A percentile compares a stretch with the other conserved stretches of the same genome.
phyloP scores from a whole-genome alignment of 164 flowering plant species.

The Stephania yunnanensis region DNA sequence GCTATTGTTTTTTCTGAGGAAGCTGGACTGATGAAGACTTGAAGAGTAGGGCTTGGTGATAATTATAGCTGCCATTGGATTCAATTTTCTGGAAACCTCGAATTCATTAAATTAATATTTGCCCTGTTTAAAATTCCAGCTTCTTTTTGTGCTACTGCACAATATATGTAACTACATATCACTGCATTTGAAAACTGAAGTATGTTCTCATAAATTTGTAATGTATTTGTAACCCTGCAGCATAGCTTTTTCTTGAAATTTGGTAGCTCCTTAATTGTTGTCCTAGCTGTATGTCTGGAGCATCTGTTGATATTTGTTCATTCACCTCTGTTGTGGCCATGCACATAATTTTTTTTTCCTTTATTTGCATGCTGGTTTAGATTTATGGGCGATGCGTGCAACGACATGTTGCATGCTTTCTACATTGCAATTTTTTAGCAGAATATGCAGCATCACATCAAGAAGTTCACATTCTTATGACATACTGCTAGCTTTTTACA shows the following conservation, averaged over 20 bases:
- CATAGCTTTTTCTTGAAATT: conserved; percentile 5
- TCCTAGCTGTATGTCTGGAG: not conserved
- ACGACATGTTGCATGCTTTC: conserved; percentile 26
- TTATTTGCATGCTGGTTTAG: not conserved
- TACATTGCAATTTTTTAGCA: conserved; percentile 21
- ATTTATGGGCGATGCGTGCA: conserved; percentile 18
- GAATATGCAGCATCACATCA: conserved; percentile 26
- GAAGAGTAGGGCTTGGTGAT: not conserved
- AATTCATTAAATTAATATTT: not conserved
- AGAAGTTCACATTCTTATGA: conserved; percentile 22
- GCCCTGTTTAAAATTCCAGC: not conserved
- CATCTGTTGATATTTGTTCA: not conserved
- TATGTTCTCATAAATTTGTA: not conserved
- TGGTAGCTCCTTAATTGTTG: not conserved
- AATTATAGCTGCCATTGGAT: not conserved
- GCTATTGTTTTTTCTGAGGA: not conserved
- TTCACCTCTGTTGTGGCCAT: not conserved
- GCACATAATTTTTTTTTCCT: not conserved
- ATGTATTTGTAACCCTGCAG: not conserved
- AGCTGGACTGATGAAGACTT: not conserved
- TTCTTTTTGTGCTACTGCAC: not conserved
- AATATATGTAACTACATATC: not conserved
- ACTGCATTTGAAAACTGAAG: not conserved
- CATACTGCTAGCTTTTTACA: conserved; percentile 18
- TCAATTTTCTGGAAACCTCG: not conserved